A percentile compares a stretch with the other conserved stretches of the same genome.
phyloP scores from a whole-genome alignment of 2,329 filamentous ascomycete genomes.

The Sporothrix inflata region DNA sequence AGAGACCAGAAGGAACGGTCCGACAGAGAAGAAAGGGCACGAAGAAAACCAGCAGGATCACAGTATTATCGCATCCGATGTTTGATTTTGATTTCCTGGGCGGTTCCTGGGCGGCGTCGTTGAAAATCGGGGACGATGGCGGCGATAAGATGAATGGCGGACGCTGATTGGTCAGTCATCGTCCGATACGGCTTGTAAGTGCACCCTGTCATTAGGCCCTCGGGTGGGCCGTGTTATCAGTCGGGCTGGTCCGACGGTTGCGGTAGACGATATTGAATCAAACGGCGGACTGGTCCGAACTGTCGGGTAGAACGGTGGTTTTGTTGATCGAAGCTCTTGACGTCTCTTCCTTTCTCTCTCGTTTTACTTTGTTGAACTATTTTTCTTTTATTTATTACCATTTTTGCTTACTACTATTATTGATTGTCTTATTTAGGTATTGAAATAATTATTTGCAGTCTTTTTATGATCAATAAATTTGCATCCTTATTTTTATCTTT shows the following conservation, averaged over 20 bases:
- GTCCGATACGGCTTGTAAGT: neutral
- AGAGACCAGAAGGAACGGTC: neutral
- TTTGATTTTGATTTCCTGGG: neutral
- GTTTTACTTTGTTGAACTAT: neutral
- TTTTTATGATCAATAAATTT: too few species aligned
- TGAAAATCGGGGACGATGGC: neutral
- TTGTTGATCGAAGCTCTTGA: neutral
- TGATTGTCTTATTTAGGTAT: too few species aligned
- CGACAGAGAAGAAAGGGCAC: neutral
- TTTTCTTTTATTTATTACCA: too few species aligned
- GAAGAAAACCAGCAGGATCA: neutral
- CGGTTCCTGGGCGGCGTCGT: neutral
- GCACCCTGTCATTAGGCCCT: neutral
- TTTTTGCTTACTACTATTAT: too few species aligned
- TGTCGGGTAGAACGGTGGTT: neutral
- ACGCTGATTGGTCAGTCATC: neutral
- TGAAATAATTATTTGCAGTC: too few species aligned
- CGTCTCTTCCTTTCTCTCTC: neutral
- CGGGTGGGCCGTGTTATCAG: slow-evolving; percentile 10
- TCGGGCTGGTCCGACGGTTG: neutral
- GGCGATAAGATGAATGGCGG: neutral
- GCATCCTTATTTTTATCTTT: too few species aligned
- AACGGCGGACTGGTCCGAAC: slow-evolving; percentile 10
- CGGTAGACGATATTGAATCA: neutral
- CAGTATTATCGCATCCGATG: neutral